Evolutionary conservation across 1,139 yeast genomes (phyloP).

Genomic region (Kurtzmaniella quercitrusa): DNA sequence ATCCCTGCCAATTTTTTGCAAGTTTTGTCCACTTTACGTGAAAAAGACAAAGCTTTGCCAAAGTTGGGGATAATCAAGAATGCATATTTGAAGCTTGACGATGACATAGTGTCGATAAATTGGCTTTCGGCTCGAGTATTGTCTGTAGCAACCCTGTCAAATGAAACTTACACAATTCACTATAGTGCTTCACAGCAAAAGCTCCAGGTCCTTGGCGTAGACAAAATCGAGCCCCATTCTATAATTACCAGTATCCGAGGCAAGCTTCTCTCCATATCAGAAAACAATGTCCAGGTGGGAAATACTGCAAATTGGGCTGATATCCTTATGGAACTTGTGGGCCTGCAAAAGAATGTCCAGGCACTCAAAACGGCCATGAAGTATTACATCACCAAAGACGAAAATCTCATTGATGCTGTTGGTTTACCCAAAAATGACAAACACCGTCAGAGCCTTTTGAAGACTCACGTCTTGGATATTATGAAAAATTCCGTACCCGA

Average conservation of each 20-base stretch:
- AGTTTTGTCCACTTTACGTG: slow-evolving; percentile 30
- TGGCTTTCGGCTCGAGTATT: slow-evolving; percentile 59
- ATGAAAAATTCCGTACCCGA: slow-evolving; percentile 45
- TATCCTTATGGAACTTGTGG: slow-evolving; percentile 44
- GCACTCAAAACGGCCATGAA: slow-evolving; percentile 55
- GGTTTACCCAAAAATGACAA: slow-evolving; percentile 51
- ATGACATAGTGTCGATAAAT: slow-evolving; percentile 42
- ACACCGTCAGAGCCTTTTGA: slow-evolving; percentile 45
- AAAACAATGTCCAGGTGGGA: slow-evolving; percentile 5
- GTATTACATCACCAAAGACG: slow-evolving; percentile 45
- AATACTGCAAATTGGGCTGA: slow-evolving; percentile 67
- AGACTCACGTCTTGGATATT: slow-evolving; percentile 53
- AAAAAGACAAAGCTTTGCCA: slow-evolving; percentile 36
- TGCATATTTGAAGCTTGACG: slow-evolving; percentile 39
- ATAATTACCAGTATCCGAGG: slow-evolving; percentile 14
- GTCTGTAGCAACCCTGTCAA: slow-evolving; percentile 23
- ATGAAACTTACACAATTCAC: slow-evolving; percentile 1
- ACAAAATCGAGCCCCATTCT: background rate
- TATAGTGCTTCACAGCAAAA: background rate
- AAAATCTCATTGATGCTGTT: slow-evolving; percentile 41
- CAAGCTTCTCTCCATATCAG: slow-evolving; percentile 19
- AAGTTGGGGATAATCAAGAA: slow-evolving; percentile 39
- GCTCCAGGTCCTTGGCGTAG: slow-evolving; percentile 4
- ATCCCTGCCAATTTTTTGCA: slow-evolving; percentile 26
- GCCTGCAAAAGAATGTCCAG: slow-evolving; percentile 42